Evolutionary conservation across 208 protist genomes (phyloP).

Genomic region (Balamuthia mandrillaris): DNA sequence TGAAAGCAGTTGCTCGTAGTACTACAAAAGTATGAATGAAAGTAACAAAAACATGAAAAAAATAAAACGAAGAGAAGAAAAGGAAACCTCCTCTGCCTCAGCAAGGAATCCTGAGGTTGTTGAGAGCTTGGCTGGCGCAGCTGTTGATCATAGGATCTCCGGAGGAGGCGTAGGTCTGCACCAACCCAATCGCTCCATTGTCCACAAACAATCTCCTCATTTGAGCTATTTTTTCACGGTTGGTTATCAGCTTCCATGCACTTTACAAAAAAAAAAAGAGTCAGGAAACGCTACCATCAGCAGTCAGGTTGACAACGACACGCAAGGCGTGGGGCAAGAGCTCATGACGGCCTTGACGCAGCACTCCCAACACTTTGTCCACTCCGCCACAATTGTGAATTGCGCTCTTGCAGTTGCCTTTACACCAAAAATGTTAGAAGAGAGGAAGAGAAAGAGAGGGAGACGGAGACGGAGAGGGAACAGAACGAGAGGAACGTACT

Average conservation of each 20-base stretch:
- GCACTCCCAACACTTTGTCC: background rate
- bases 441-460: no score
- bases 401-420: background rate
- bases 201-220: constrained; percentile 11
- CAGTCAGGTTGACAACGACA: constrained; percentile 32
- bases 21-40: no score
- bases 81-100: no score
- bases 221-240: no score
- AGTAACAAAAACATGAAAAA: no score
- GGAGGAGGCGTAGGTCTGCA: background rate
- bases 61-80: no score
- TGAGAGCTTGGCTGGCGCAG: constrained; percentile 20
- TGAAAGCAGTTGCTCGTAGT: no score
- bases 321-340: background rate
- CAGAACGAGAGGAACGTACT: background rate
- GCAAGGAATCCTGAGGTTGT: constrained; percentile 39
- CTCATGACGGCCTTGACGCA: background rate
- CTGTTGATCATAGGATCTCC: background rate
- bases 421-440: background rate
- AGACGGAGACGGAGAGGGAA: background rate
- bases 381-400: background rate
- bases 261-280: no score
- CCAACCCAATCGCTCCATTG: background rate
- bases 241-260: no score
- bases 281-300: background rate